Evolutionary conservation across 73 alveolate species (phyloP).

Genomic region (Tetrahymena thermophila): DNA sequence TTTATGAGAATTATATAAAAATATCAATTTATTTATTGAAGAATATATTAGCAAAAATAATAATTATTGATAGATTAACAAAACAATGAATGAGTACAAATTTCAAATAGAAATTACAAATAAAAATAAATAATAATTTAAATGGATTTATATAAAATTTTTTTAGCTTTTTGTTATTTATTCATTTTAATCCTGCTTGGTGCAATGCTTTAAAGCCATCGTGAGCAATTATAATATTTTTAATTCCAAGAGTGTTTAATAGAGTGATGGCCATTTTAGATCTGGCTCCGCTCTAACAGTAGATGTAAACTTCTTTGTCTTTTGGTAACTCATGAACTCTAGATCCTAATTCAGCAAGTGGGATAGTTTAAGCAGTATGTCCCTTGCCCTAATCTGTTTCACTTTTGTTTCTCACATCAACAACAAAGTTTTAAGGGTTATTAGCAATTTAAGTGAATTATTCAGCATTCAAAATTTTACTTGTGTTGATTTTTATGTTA

Average conservation of each 20-base stretch:
- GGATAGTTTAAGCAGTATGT: neutral
- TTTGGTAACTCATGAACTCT: neutral
- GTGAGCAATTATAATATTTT: neutral
- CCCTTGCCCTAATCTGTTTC: conserved; percentile 29
- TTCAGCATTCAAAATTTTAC: neutral
- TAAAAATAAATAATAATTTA: no score
- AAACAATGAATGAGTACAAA: no score
- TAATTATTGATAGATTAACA: no score
- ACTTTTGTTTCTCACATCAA: conserved; percentile 23
- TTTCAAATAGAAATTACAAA: no score
- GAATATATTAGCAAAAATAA: no score
- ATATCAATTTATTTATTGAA: no score
- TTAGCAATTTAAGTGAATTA: neutral
- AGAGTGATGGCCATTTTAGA: conserved; percentile 36
- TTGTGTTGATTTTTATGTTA: neutral
- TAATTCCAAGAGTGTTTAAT: conserved; percentile 14
- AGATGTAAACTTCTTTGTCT: conserved; percentile 4
- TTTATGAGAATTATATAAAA: no score
- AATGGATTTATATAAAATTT: no score
- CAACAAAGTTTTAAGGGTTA: neutral
- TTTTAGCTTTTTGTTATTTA: neutral
- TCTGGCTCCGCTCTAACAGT: conserved; percentile 40
- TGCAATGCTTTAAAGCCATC: conserved; percentile 18
- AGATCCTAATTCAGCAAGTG: conserved; percentile 14
- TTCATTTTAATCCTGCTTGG: neutral